Evolutionary conservation across 2,329 filamentous ascomycete species (phyloP), one percentile per base, ranked within the genome.

Genomic region (Thermomyces lanuginosus): DNA sequence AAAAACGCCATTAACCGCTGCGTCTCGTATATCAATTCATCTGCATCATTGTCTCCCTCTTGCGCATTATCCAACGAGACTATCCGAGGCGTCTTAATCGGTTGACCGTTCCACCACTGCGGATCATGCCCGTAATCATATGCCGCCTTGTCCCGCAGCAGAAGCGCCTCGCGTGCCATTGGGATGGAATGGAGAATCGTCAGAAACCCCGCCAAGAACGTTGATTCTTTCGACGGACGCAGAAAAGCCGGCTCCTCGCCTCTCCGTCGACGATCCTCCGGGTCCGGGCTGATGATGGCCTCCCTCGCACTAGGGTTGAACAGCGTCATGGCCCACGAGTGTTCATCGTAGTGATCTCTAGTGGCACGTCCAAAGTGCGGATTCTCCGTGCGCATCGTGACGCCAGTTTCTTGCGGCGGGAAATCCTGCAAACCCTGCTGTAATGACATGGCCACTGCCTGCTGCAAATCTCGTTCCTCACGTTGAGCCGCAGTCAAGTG

Each of bases 161-260:
- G 45, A 6, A 75, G 52, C 6, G 64, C 62, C 40, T 72, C 67
- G 30, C 69, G 58, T 11, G 63, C 64, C 16, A 65, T 48, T 3
- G 70, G 69, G 29, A 75, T 71, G 11, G 63, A 58, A 40, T 72
- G 66, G n/a, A 71, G 55, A 31, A 76, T 72, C 4, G 68, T 71
- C 22, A 76, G 40, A 11, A 73, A 49, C 3, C 62, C 63, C 15
- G 65, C 61, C n/a, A 72, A 49, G 38, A 68, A 67, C 31, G 66
- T 56, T 21, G 53, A 56, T 22, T 60, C 55, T 8, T 61, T 54
- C 2, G 63, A 51, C 9, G 66, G 66, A 31, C 70, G 69, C 27
- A 75, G 48, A 31, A 74, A 67, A 9, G 60, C 60, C 8, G 69
- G 71, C 35, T 66, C 56, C 17, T 51, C 56, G 4, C 51, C 39